A percentile compares a stretch with the other conserved stretches of the same genome.
phyloP scores from a whole-genome alignment of 169 alveolate species.

The Plasmodium relictum region DNA sequence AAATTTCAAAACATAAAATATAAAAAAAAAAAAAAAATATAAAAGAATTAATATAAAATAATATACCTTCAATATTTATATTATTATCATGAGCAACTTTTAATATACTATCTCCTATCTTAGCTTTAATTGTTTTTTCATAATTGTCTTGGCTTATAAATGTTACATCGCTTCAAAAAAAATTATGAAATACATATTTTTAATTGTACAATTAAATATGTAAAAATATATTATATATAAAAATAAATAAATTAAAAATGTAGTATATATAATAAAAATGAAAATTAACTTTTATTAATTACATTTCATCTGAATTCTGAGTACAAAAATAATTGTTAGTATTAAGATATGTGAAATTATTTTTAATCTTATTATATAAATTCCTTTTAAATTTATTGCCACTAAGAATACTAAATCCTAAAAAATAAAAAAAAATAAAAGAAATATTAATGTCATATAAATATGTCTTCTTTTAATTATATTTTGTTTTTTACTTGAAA shows the following conservation, averaged over 20 bases:
- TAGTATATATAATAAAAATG: no score
- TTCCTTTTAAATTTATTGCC: slow-evolving; percentile 35
- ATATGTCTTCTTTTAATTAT: no score
- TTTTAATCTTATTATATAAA: slow-evolving; percentile 26
- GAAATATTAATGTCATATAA: no score
- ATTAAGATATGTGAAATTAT: slow-evolving; percentile 27
- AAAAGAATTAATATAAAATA: background rate
- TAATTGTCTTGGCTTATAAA: slow-evolving; percentile 80
- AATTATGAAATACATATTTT: background rate
- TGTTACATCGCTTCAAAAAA: slow-evolving; percentile 76
- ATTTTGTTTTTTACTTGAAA: no score
- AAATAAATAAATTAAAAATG: no score
- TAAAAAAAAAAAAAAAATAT: background rate
- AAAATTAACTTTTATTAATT: background rate
- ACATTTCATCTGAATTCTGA: slow-evolving; percentile 58
- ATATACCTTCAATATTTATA: slow-evolving; percentile 89
- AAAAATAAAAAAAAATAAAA: background rate
- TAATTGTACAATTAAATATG: no score
- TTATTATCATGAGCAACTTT: slow-evolving; percentile 89
- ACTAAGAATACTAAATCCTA: slow-evolving; percentile 37
- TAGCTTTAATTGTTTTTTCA: slow-evolving; percentile 83
- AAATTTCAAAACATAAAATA: background rate
- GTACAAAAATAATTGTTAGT: slow-evolving; percentile 31
- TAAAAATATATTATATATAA: no score
- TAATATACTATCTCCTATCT: slow-evolving; percentile 85